A percentile compares a stretch with the other conserved stretches of the same genome.
These are phyloP conservation scores for Cyclotella baltica DNA, from an alignment of 108 stramenopile species.

Conservation along the genomic window DNA sequence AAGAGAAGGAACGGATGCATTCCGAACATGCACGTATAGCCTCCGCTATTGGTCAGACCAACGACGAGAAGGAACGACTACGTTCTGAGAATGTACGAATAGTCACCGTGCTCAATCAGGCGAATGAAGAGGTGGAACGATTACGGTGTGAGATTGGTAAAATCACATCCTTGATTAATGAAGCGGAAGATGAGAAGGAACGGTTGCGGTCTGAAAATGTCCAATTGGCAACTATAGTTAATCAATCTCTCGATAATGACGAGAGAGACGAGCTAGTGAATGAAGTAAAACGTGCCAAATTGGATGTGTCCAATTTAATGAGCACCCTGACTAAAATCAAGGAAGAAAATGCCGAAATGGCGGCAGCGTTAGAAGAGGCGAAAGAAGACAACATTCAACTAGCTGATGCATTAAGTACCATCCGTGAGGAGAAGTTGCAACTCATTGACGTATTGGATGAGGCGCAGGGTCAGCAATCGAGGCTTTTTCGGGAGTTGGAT, in stretches of 20 bases:
- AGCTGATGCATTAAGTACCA: slow-evolving; percentile 10
- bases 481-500: not conserved
- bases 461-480: not conserved
- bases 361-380: not conserved
- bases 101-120: not conserved
- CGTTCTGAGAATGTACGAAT: slow-evolving; percentile 14
- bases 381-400: slow-evolving; percentile 17
- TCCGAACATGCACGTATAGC: not conserved
- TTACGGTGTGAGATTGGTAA: not conserved
- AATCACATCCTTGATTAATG: too few relatives aligned
- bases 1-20: too few relatives aligned
- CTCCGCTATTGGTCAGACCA: not conserved
- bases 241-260: too few relatives aligned
- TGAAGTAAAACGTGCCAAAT: too few relatives aligned
- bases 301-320: not conserved
- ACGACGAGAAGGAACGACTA: not conserved
- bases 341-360: slow-evolving; percentile 2
- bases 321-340: not conserved
- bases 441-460: slow-evolving; percentile 6
- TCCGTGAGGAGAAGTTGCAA: slow-evolving; percentile 10
- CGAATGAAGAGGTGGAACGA: slow-evolving; percentile 2
- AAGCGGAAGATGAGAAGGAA: not conserved
- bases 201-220: not conserved
- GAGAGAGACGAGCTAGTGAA: too few relatives aligned
- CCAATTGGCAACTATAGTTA: not conserved